These are phyloP conservation scores for Fusarium xyrophilum DNA, from an alignment of 2,329 filamentous ascomycete genomes.

Conservation along the genomic window DNA sequence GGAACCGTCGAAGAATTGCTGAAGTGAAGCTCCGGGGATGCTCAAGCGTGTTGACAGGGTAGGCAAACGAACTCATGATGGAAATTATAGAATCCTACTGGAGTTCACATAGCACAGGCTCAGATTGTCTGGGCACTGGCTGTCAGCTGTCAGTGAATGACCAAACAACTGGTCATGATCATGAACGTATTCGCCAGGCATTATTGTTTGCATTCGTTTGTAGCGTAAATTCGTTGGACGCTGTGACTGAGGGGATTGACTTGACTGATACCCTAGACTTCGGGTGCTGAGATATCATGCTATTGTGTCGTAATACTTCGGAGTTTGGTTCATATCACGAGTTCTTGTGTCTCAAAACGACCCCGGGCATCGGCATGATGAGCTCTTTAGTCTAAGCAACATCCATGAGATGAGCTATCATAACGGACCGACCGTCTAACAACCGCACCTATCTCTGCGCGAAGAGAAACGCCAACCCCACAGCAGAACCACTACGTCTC, in stretches of 20 bases:
- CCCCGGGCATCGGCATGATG: background rate
- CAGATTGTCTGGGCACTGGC: background rate
- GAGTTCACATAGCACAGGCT: background rate
- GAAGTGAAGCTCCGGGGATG: background rate
- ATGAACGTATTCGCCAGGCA: background rate
- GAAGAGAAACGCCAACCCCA: constrained; percentile 13
- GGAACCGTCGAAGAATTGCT: background rate
- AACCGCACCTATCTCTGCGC: constrained; percentile 22
- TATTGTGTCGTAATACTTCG: background rate
- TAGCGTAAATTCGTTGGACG: background rate
- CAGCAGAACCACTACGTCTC: constrained; percentile 4
- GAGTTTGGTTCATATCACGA: constrained; percentile 7
- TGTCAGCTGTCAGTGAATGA: background rate
- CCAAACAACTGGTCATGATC: background rate
- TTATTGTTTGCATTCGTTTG: background rate
- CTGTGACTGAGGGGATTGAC: background rate
- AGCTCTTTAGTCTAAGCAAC: background rate
- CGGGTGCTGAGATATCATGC: background rate
- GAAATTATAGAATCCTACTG: background rate
- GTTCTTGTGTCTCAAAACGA: background rate
- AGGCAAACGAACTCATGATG: background rate
- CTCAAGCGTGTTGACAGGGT: background rate
- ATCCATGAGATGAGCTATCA: background rate
- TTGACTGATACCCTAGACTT: background rate
- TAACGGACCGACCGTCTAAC: constrained; percentile 15